Evolutionary conservation across 164 flowering plant species (phyloP).

Genomic region (Echeveria elegans): DNA sequence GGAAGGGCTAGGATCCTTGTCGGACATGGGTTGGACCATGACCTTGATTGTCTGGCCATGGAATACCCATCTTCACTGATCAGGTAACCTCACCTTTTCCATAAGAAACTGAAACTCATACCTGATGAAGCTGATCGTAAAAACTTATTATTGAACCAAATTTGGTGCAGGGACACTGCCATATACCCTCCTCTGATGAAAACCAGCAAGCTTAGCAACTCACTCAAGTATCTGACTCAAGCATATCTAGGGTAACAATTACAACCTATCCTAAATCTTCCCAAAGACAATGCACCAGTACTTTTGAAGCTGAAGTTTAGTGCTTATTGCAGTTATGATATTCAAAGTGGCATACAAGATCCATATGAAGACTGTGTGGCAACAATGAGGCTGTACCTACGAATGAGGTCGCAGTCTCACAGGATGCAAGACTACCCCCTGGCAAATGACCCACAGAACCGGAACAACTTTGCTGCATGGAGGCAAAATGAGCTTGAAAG

Average conservation of each 20-base stretch:
- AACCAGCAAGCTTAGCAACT: conserved; percentile 93
- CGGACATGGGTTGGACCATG: conserved; percentile 85
- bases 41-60: conserved; percentile 59
- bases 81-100: conserved; percentile 30
- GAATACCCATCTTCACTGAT: conserved; percentile 62
- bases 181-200: conserved; percentile 90
- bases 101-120: not conserved
- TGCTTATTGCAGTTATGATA: conserved; percentile 49
- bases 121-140: not conserved
- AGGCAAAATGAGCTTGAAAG: conserved; percentile 70
- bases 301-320: not conserved
- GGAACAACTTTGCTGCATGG: conserved; percentile 53
- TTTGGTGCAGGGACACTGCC: conserved; percentile 60
- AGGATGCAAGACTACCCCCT: conserved; percentile 35
- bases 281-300: not conserved
- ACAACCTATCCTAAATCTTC: not conserved
- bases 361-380: conserved; percentile 88
- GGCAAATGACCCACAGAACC: conserved; percentile 52
- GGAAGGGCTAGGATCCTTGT: conserved; percentile 82
- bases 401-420: conserved; percentile 58
- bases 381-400: conserved; percentile 75
- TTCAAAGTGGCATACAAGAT: conserved; percentile 74
- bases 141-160: not conserved
- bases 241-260: conserved; percentile 58
- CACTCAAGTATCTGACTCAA: conserved; percentile 76